Evolutionary conservation across 2,329 filamentous ascomycete genomes (phyloP).

Genomic region (Hypoxylon sp.): DNA sequence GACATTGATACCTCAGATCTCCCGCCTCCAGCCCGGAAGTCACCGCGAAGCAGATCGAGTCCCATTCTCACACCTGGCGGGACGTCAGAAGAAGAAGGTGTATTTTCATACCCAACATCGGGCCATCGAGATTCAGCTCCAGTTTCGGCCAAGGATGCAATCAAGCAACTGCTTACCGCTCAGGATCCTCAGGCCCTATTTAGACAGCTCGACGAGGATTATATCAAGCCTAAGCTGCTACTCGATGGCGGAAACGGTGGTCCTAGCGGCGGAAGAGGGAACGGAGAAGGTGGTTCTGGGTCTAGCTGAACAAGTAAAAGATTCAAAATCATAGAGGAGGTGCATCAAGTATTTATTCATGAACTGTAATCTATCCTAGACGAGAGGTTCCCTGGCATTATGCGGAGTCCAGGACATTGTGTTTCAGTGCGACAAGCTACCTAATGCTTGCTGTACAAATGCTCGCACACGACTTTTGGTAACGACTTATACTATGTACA

Average conservation of each 20-base stretch:
- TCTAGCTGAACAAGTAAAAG: conserved; percentile 34
- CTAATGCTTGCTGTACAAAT: conserved; percentile 3
- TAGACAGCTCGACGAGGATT: conserved; percentile 93
- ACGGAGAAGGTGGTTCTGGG: conserved; percentile 51
- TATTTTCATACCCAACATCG: conserved; percentile 56
- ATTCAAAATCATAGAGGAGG: conserved; percentile 25
- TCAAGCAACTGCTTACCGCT: conserved; percentile 84
- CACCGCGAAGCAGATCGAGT: conserved; percentile 59
- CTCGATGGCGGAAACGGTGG: conserved; percentile 75
- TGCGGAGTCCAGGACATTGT: conserved; percentile 37
- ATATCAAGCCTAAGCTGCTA: conserved; percentile 91
- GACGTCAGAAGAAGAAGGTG: conserved; percentile 52
- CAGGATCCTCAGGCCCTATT: conserved; percentile 94
- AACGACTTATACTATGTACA: not conserved
- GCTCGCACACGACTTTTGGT: not conserved
- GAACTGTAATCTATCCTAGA: conserved; percentile 34
- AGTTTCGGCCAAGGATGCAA: conserved; percentile 81
- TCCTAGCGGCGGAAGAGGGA: conserved; percentile 46
- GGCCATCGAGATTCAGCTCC: conserved; percentile 57
- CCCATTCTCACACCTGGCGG: conserved; percentile 56
- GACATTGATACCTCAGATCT: conserved; percentile 78
- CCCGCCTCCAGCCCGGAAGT: conserved; percentile 70
- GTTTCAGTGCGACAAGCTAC: conserved; percentile 11
- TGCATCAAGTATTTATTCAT: conserved; percentile 24
- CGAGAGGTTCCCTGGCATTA: conserved; percentile 32